A percentile compares a stretch with the other conserved stretches of the same genome.
These are phyloP conservation scores for Salvia splendens DNA, from an alignment of 257 asterid genomes.

Conservation along the genomic window DNA sequence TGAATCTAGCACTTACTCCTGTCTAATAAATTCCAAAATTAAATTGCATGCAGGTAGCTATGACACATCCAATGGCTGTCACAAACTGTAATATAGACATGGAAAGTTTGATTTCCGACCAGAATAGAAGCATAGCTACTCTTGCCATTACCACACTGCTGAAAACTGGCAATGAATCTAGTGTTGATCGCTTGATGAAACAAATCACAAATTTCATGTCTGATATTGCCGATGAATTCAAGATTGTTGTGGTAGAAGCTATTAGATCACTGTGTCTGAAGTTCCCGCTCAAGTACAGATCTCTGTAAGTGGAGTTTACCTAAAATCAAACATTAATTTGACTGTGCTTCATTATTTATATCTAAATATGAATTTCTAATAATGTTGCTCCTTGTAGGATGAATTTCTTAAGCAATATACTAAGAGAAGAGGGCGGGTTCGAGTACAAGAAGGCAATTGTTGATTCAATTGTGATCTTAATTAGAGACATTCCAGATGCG, in stretches of 20 bases:
- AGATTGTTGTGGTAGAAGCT: constrained; percentile 96
- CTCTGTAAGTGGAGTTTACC: constrained; percentile 65
- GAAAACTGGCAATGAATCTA: constrained; percentile 92
- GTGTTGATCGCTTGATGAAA: constrained; percentile 92
- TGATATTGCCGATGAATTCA: constrained; percentile 95
- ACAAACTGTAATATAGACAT: constrained; percentile 92
- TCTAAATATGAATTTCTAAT: constrained; percentile 4
- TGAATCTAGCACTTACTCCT: not conserved
- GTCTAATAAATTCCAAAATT: constrained; percentile 18
- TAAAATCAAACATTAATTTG: constrained; percentile 26
- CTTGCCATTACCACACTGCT: constrained; percentile 78
- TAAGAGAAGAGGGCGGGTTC: constrained; percentile 98
- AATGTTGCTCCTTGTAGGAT: constrained; percentile 51
- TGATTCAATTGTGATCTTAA: constrained; percentile 91
- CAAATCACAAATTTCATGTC: constrained; percentile 95
- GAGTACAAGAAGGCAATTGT: constrained; percentile 95
- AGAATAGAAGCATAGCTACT: constrained; percentile 55
- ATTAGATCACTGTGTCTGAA: constrained; percentile 91
- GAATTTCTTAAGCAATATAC: constrained; percentile 90
- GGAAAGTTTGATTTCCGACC: constrained; percentile 96
- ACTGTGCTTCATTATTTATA: constrained; percentile 7
- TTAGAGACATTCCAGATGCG: constrained; percentile 95
- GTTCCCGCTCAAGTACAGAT: constrained; percentile 90
- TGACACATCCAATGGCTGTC: constrained; percentile 94
- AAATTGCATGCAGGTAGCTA: constrained; percentile 72